These are phyloP conservation scores for Gaertneriomyces sp. DNA, from an alignment of 192 early-diverging fungal species.

Conservation along the genomic window DNA sequence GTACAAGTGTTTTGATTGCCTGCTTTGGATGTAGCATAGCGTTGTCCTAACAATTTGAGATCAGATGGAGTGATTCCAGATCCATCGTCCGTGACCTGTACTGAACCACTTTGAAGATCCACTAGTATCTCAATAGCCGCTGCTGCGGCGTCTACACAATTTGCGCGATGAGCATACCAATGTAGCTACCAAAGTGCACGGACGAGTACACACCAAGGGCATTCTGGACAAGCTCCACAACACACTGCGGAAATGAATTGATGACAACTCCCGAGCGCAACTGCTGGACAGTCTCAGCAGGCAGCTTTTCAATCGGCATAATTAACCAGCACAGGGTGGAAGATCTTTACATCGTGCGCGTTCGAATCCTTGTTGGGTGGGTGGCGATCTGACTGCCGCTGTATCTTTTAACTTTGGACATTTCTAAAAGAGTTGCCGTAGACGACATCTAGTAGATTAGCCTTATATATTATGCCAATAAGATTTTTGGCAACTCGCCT, in stretches of 20 bases:
- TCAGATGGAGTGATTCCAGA: slow-evolving; percentile 48
- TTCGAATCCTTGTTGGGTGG: too few species aligned
- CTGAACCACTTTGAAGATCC: slow-evolving; percentile 24
- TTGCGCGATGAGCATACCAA: too few species aligned
- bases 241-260: slow-evolving; percentile 46
- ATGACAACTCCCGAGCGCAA: slow-evolving; percentile 28
- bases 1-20: slow-evolving; percentile 29
- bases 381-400: too few species aligned
- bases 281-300: slow-evolving; percentile 14
- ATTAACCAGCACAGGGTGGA: neutral
- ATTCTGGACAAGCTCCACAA: slow-evolving; percentile 62
- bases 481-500: too few species aligned
- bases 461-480: too few species aligned
- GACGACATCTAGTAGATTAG: too few species aligned
- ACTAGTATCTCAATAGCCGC: slow-evolving; percentile 44
- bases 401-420: too few species aligned
- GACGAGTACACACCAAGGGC: slow-evolving; percentile 31
- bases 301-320: slow-evolving; percentile 6
- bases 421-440: too few species aligned
- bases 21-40: slow-evolving; percentile 60
- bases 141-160: slow-evolving; percentile 48
- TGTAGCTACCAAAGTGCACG: too few species aligned
- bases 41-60: slow-evolving; percentile 46
- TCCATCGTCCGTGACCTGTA: slow-evolving; percentile 65
- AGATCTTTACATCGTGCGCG: too few species aligned